phyloP scores from a whole-genome alignment of 2,329 filamentous ascomycete genomes.

The Mycogone perniciosa region DNA sequence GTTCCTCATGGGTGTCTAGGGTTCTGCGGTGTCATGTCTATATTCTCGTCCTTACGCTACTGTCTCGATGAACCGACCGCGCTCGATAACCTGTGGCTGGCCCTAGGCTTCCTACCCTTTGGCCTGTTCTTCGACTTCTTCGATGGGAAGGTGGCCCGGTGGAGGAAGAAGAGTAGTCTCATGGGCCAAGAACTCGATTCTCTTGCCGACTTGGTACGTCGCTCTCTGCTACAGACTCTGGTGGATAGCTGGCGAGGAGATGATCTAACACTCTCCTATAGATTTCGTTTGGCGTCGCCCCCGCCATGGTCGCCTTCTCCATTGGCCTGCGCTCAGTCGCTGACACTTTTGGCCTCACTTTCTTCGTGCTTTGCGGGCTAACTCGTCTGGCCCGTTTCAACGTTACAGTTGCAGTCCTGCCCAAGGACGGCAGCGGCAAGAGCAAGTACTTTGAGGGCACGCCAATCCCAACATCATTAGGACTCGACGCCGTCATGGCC shows the following conservation, averaged over 20 bases:
- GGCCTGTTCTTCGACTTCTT: slow-evolving; percentile 97
- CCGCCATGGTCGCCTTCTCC: slow-evolving; percentile 80
- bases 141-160: slow-evolving; percentile 92
- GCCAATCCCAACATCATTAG: slow-evolving; percentile 85
- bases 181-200: slow-evolving; percentile 99
- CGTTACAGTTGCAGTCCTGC: slow-evolving; percentile 81
- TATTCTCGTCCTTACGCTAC: slow-evolving; percentile 93
- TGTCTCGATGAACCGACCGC: slow-evolving; percentile 66
- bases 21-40: slow-evolving; percentile 87
- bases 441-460: slow-evolving; percentile 95
- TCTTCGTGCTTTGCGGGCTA: slow-evolving; percentile 92
- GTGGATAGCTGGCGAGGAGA: not conserved
- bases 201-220: slow-evolving; percentile 78
- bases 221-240: not conserved
- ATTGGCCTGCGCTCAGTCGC: slow-evolving; percentile 78
- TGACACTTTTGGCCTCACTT: slow-evolving; percentile 73
- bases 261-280: slow-evolving; percentile 31
- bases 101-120: slow-evolving; percentile 82
- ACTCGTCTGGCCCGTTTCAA: slow-evolving; percentile 96
- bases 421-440: slow-evolving; percentile 88
- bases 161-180: slow-evolving; percentile 92
- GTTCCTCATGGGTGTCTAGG: slow-evolving; percentile 33
- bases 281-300: slow-evolving; percentile 93
- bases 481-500: slow-evolving; percentile 75
- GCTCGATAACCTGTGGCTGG: slow-evolving; percentile 68